Conservation (phyloP, 2,329 filamentous ascomycete genomes). For the Alternaria sp. region DNA sequence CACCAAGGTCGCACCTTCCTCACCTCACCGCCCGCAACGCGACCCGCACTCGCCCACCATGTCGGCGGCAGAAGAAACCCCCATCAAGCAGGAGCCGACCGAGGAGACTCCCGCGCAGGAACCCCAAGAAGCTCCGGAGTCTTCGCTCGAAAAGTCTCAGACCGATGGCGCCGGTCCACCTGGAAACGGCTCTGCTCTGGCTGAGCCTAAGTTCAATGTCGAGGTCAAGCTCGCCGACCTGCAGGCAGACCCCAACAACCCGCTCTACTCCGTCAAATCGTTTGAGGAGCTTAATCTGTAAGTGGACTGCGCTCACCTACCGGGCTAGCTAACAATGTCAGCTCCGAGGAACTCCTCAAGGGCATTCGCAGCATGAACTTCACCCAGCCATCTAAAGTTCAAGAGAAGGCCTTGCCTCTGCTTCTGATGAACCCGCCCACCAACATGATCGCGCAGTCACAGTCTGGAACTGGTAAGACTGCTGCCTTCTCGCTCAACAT, state of each 20-base stretch:
- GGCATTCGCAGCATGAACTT: conserved; percentile 86
- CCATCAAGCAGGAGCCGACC: conserved; percentile 12
- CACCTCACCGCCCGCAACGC: not conserved
- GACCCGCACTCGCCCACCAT: conserved; percentile 8
- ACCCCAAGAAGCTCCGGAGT: not conserved
- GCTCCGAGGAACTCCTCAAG: conserved; percentile 55
- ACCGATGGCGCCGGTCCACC: conserved; percentile 56
- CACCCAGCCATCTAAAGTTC: conserved; percentile 95
- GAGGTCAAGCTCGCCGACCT: conserved; percentile 91
- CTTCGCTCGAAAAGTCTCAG: conserved; percentile 38
- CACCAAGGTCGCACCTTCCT: not conserved
- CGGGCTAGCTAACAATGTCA: conserved; percentile 19
- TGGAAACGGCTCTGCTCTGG: conserved; percentile 53
- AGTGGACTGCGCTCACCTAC: conserved; percentile 45
- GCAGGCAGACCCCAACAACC: conserved; percentile 84
- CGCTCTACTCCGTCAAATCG: conserved; percentile 80
- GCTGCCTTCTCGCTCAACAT: conserved; percentile 95
- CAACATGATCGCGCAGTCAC: conserved; percentile 98
- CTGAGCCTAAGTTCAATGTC: conserved; percentile 83
- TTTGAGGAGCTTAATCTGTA: conserved; percentile 90
- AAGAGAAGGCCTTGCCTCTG: conserved; percentile 90
- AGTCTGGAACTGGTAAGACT: conserved; percentile 97
- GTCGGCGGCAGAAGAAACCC: conserved; percentile 24
- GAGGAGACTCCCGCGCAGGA: conserved; percentile 18
- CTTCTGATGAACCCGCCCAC: conserved; percentile 84